Evolutionary conservation across 495 filamentous ascomycete species (phyloP).

Genomic region (Barbatosphaeria neglecta): DNA sequence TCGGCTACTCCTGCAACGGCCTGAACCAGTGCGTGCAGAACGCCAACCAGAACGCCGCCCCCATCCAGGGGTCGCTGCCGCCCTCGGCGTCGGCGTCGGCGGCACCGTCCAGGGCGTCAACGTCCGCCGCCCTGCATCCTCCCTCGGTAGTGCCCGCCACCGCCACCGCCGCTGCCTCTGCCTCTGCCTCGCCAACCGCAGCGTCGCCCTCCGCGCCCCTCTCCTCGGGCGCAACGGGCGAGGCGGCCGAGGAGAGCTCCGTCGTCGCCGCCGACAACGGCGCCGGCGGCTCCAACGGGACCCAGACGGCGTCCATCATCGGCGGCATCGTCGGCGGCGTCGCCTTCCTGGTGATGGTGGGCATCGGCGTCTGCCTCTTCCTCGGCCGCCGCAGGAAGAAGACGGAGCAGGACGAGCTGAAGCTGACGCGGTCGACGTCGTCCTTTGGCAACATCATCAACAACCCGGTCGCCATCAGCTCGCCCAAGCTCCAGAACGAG

Average conservation of each 20-base stretch:
- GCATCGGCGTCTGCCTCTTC: conserved; percentile 6
- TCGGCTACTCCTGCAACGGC: conserved; percentile 59
- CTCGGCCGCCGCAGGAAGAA: conserved; percentile 14
- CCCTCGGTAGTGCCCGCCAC: too few relatives aligned
- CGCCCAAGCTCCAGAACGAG: conserved; percentile 7
- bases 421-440: conserved; percentile 32
- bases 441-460: conserved; percentile 36
- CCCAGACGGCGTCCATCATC: conserved; percentile 9
- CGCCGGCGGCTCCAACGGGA: not conserved
- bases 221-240: conserved; percentile 10
- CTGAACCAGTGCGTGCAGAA: conserved; percentile 26
- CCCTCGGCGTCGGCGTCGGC: conserved; percentile 18
- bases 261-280: not conserved
- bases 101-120: conserved; percentile 15
- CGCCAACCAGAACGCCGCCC: conserved; percentile 21
- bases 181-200: conserved; percentile 4
- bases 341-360: conserved; percentile 11
- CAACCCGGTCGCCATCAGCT: conserved; percentile 20
- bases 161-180: conserved; percentile 6
- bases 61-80: conserved; percentile 11
- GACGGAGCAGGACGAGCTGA: conserved; percentile 3
- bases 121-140: too few relatives aligned
- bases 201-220: conserved; percentile 7
- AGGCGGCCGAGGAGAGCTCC: not conserved
- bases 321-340: conserved; percentile 18